Evolutionary conservation across 2,329 filamentous ascomycete genomes (phyloP).

Genomic region (Fusarium veterinarium): DNA sequence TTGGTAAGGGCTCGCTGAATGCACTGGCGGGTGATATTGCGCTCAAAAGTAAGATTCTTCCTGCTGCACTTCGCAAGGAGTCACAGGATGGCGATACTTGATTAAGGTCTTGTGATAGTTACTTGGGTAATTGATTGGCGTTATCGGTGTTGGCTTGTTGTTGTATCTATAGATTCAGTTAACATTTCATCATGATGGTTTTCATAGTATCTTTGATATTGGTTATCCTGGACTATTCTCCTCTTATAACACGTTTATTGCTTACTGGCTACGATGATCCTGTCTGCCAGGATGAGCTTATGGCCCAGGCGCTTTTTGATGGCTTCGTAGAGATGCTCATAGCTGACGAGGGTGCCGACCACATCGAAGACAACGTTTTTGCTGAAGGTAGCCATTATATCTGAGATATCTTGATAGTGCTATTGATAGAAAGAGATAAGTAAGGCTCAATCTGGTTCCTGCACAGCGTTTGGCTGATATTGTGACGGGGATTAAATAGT

Average conservation of each 20-base stretch:
- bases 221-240: no score
- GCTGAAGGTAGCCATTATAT: background rate
- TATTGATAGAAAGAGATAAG: no score
- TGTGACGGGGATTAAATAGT: background rate
- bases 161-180: no score
- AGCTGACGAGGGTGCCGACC: background rate
- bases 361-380: conserved; percentile 2
- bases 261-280: background rate
- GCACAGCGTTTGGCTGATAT: no score
- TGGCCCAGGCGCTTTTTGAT: background rate
- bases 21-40: background rate
- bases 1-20: background rate
- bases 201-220: no score
- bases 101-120: background rate
- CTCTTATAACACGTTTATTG: background rate
- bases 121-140: background rate
- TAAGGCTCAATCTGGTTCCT: background rate
- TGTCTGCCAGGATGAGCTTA: background rate
- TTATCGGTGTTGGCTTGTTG: background rate
- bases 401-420: fast-evolving
- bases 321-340: background rate
- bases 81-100: background rate
- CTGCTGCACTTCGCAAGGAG: background rate
- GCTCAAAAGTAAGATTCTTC: background rate
- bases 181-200: fast-evolving